A percentile compares a stretch with the other conserved stretches of the same genome.
These are phyloP conservation scores for Rhodotorula mucilaginosa DNA, from an alignment of 1,284 basidiomycete genomes.

Conservation along the genomic window DNA sequence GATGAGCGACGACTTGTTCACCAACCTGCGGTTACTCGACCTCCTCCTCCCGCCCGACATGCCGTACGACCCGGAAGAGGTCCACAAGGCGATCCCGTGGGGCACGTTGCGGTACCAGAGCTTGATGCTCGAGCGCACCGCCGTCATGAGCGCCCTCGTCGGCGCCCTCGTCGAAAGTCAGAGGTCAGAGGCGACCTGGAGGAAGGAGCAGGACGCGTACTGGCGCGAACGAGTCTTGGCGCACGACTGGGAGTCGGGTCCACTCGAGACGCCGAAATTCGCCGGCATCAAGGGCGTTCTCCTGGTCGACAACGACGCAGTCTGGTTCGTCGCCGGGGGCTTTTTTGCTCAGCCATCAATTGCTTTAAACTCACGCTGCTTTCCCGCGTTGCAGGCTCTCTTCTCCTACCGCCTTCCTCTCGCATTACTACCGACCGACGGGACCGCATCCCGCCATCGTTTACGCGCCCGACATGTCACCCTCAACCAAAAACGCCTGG, in stretches of 20 bases:
- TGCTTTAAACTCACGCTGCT: neutral
- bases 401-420: conserved; percentile 28
- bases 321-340: conserved; percentile 32
- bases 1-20: conserved; percentile 30
- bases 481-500: conserved; percentile 29
- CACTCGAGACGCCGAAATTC: conserved; percentile 10
- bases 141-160: conserved; percentile 35
- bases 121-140: conserved; percentile 40
- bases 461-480: conserved; percentile 37
- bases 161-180: conserved; percentile 35
- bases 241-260: conserved; percentile 34
- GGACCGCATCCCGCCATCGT: conserved; percentile 34
- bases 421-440: conserved; percentile 34
- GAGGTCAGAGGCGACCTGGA: conserved; percentile 9
- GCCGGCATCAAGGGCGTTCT: conserved; percentile 36
- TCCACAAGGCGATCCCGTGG: conserved; percentile 27
- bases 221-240: conserved; percentile 6
- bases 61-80: neutral
- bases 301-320: conserved; percentile 41
- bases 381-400: conserved; percentile 29
- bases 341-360: neutral
- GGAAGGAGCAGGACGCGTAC: conserved; percentile 19
- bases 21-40: conserved; percentile 36
- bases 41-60: conserved; percentile 31
- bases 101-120: conserved; percentile 39